These are phyloP conservation scores for Yamadazyma laniorum DNA, from an alignment of 805 yeast genomes.

Conservation along the genomic window DNA sequence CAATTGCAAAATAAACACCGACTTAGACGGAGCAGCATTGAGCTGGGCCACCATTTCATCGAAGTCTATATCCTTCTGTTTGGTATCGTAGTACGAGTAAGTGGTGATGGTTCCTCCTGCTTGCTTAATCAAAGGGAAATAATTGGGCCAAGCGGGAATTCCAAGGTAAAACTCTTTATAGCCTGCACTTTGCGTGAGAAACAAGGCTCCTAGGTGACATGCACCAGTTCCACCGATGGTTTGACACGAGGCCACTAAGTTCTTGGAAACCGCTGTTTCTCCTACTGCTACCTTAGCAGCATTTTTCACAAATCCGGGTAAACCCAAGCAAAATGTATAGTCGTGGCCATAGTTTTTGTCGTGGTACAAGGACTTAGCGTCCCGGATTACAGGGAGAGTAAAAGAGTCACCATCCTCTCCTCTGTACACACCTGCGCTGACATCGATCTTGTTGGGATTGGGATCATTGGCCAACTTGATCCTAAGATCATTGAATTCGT, in stretches of 20 bases:
- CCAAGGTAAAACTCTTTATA: conserved; percentile 29
- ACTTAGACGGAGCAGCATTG: conserved; percentile 25
- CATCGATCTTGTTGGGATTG: conserved; percentile 33
- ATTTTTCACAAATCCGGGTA: conserved; percentile 30
- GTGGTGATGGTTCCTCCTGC: conserved; percentile 24
- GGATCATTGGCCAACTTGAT: conserved; percentile 18
- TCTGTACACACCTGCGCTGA: conserved; percentile 42
- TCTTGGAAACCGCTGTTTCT: conserved; percentile 19
- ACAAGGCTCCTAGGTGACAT: conserved; percentile 31
- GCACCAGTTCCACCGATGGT: conserved; percentile 41
- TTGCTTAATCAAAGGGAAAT: conserved; percentile 31
- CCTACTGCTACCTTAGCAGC: conserved; percentile 39
- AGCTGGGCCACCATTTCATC: conserved; percentile 22
- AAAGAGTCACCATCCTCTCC: conserved; percentile 29
- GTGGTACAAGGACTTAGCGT: conserved; percentile 29
- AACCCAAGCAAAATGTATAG: conserved; percentile 41
- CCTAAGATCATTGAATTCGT: not conserved
- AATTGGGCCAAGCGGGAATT: conserved; percentile 37
- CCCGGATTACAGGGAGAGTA: conserved; percentile 33
- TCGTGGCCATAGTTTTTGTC: conserved; percentile 32
- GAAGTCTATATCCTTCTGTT: conserved; percentile 26
- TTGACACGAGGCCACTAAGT: conserved; percentile 32
- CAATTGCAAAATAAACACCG: conserved; percentile 36
- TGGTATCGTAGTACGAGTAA: conserved; percentile 29
- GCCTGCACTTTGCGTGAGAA: conserved; percentile 21